Evolutionary conservation across 176 grass and related monocot genomes (phyloP).

Genomic region (Tillandsia fasciculata): DNA sequence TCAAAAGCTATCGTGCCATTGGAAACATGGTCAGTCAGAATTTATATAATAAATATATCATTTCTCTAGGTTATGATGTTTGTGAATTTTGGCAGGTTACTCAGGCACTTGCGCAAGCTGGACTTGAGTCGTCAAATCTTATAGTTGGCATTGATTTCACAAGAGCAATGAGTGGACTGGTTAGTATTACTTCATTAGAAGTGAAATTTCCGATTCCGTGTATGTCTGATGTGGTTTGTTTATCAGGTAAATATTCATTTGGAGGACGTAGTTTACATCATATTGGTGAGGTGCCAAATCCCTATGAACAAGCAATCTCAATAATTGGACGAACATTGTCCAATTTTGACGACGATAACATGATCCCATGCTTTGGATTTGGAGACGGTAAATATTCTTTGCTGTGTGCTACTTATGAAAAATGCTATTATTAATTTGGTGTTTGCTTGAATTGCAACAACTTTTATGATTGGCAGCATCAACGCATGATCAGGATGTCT

Average conservation of each 20-base stretch:
- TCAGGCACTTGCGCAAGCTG: conserved; percentile 26
- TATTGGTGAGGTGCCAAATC: conserved; percentile 27
- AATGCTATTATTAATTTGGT: not conserved
- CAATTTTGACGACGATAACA: conserved; percentile 33
- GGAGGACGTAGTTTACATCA: conserved; percentile 30
- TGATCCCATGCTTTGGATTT: conserved; percentile 45
- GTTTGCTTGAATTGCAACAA: not conserved
- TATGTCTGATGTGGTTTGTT: not conserved
- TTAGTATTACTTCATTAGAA: conserved; percentile 4
- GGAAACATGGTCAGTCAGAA: not conserved
- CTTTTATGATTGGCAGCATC: conserved; percentile 18
- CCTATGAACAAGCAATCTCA: conserved; percentile 43
- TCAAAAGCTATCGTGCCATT: not conserved
- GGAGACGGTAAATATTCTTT: conserved; percentile 36
- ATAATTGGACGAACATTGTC: conserved; percentile 38
- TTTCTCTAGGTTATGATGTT: not conserved
- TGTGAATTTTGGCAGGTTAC: conserved; percentile 22
- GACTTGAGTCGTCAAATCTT: conserved; percentile 46
- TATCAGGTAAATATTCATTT: conserved; percentile 33
- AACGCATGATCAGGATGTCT: conserved; percentile 39
- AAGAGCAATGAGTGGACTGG: conserved; percentile 51
- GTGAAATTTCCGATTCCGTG: not conserved
- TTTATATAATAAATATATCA: not conserved
- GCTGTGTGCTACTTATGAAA: not conserved
- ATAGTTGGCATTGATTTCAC: conserved; percentile 47